A percentile compares a stretch with the other conserved stretches of the same genome.
Evolutionary conservation across 495 filamentous ascomycete genomes (phyloP).

Genomic region (Sordaria brevicollis): DNA sequence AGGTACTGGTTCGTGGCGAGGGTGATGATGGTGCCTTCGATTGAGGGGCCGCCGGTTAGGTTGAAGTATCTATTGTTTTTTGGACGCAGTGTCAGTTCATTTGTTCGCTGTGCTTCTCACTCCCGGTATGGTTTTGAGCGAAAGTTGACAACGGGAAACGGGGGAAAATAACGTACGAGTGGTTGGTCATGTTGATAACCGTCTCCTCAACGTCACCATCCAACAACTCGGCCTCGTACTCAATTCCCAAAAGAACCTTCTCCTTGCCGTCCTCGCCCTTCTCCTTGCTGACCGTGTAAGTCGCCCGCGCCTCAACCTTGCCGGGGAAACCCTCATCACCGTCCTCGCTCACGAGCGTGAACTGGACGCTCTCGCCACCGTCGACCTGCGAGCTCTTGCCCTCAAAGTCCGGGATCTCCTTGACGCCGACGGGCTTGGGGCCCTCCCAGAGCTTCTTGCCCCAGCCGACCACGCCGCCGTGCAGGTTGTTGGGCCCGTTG

Average conservation of each 20-base stretch:
- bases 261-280: slow-evolving; percentile 51
- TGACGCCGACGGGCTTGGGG: slow-evolving; percentile 47
- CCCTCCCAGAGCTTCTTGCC: slow-evolving; percentile 76
- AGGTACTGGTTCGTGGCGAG: slow-evolving; percentile 65
- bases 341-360: slow-evolving; percentile 60
- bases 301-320: slow-evolving; percentile 63
- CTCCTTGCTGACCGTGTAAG: slow-evolving; percentile 59
- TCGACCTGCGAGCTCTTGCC: slow-evolving; percentile 48
- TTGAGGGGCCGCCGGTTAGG: slow-evolving; percentile 53
- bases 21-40: slow-evolving; percentile 65
- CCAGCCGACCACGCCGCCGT: slow-evolving; percentile 78
- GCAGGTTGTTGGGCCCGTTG: slow-evolving; percentile 67
- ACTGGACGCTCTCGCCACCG: slow-evolving; percentile 67
- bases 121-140: neutral
- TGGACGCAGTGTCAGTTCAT: neutral
- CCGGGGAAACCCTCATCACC: slow-evolving; percentile 84
- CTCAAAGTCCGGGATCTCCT: slow-evolving; percentile 32
- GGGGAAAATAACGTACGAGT: slow-evolving; percentile 53
- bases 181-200: slow-evolving; percentile 83
- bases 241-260: slow-evolving; percentile 59
- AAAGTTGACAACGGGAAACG: neutral
- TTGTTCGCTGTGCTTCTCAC: neutral
- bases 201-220: slow-evolving; percentile 68
- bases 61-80: slow-evolving; percentile 75
- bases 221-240: slow-evolving; percentile 81